A percentile compares a stretch with the other conserved stretches of the same genome.
These are phyloP conservation scores for Aspergillus jensenii DNA, from an alignment of 2,329 filamentous ascomycete species.

Conservation along the genomic window DNA sequence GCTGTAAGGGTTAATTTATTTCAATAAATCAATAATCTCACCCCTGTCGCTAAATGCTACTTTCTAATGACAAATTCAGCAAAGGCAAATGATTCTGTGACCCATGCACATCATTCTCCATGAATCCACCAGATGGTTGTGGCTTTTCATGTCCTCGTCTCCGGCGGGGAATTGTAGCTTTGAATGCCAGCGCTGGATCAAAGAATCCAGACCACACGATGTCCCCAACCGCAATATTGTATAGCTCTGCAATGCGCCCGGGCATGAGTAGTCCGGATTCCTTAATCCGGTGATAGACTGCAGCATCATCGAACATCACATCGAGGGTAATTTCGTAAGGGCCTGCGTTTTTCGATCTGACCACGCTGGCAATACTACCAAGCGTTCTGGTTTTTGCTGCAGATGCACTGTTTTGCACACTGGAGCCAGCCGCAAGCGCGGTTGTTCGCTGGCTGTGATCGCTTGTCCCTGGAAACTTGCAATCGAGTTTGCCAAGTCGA, in stretches of 20 bases:
- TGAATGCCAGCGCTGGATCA: not conserved
- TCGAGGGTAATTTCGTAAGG: not conserved
- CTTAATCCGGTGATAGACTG: not conserved
- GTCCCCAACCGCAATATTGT: not conserved
- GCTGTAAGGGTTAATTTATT: too few species aligned
- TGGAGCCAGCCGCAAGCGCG: not conserved
- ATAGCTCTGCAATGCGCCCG: not conserved
- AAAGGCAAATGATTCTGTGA: not conserved
- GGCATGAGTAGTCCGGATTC: not conserved
- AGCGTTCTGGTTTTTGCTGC: not conserved
- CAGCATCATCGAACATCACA: not conserved
- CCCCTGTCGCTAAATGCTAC: too few species aligned
- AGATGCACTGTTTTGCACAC: too few species aligned
- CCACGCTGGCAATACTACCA: not conserved
- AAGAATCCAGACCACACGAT: not conserved
- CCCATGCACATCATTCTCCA: not conserved
- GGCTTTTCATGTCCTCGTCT: not conserved
- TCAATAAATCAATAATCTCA: too few species aligned
- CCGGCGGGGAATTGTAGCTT: not conserved
- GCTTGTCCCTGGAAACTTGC: rapidly evolving
- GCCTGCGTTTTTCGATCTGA: not conserved
- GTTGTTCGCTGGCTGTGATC: not conserved
- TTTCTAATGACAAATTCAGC: not conserved
- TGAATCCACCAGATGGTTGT: not conserved
- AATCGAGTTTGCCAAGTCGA: too few species aligned